Conservation (phyloP, 1,284 basidiomycete species). For the Neonothopanus nambi region DNA sequence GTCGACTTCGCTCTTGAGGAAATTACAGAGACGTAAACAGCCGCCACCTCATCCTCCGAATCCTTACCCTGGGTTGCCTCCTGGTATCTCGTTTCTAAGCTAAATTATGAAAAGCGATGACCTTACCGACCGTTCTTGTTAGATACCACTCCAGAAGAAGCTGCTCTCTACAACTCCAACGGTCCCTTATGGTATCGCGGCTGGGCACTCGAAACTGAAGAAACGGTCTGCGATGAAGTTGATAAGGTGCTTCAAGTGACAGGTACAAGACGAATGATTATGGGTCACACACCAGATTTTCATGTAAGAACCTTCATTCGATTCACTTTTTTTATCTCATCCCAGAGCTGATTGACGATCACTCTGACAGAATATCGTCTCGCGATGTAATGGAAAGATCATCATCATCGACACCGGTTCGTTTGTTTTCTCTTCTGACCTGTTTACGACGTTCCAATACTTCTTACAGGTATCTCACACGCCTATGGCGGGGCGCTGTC, state of each 20-base stretch:
- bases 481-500: slow-evolving; percentile 92
- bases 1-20: slow-evolving; percentile 63
- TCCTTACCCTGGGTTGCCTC: slow-evolving; percentile 76
- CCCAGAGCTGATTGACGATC: neutral
- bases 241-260: slow-evolving; percentile 69
- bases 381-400: slow-evolving; percentile 82
- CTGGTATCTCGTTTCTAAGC: slow-evolving; percentile 29
- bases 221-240: slow-evolving; percentile 69
- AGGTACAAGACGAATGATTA: slow-evolving; percentile 83
- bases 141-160: slow-evolving; percentile 66
- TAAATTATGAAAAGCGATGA: no score
- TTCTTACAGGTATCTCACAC: slow-evolving; percentile 76
- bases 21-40: slow-evolving; percentile 59
- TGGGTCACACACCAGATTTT: slow-evolving; percentile 94
- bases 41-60: slow-evolving; percentile 81
- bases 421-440: slow-evolving; percentile 12
- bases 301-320: no score
- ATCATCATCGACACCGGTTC: slow-evolving; percentile 88
- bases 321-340: slow-evolving; percentile 1
- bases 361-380: slow-evolving; percentile 63
- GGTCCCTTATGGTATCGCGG: slow-evolving; percentile 92
- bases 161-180: slow-evolving; percentile 68
- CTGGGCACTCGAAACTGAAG: slow-evolving; percentile 77
- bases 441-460: neutral
- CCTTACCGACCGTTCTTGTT: slow-evolving; percentile 38